Evolutionary conservation across 2,329 filamentous ascomycete species (phyloP), one percentile per base, ranked within the genome.

Genomic region (Phyllosticta citribraziliensis): DNA sequence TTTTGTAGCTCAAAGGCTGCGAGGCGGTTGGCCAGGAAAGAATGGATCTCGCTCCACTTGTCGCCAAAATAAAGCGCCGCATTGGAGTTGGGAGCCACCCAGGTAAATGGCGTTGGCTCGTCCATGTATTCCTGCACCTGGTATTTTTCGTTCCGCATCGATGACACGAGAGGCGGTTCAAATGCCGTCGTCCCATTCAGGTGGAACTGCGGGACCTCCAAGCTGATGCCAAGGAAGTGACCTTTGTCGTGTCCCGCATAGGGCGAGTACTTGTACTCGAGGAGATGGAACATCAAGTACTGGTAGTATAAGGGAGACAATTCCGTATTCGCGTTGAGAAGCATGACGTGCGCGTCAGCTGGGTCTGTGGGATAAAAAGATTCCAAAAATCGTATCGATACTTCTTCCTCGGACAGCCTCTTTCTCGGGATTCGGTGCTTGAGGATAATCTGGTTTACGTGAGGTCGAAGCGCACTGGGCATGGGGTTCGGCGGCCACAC

Each of bases 1-100:
- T 73, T 66, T 8, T 63, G 27, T 19, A 62, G 58, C 56, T 64
- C 57, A 63, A 69, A 61, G 71, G 71, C 69, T 14, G 70, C 66
- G 10, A 92, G 75, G 6, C 86, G 78, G 55, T 82, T 80, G 11
- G 88, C 83, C 2, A 95, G 81, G 67, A 95, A 94, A 11, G 85
- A 82, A 70, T 97, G 91, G 10, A 96, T 81, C 66, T 96, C 89
- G 12, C 83, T 77, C 94, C 94, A 99, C 69, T 88, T 91, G 55
- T 91, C 84, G 52, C 92, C 91, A 61, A 94, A 85, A 70, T 93
- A 87, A 10, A 99, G 79, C 11, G 86, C 84, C 0, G 93, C 92
- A 65, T 94, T 88, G 56, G 87, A 89, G 65, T 86, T 88, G 5
- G 93, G 92, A 2, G 86, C 84, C 73, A 96, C 88, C 87, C 91